Evolutionary conservation across 257 asterid genomes (phyloP).

Genomic region (Capsicum chinense): DNA sequence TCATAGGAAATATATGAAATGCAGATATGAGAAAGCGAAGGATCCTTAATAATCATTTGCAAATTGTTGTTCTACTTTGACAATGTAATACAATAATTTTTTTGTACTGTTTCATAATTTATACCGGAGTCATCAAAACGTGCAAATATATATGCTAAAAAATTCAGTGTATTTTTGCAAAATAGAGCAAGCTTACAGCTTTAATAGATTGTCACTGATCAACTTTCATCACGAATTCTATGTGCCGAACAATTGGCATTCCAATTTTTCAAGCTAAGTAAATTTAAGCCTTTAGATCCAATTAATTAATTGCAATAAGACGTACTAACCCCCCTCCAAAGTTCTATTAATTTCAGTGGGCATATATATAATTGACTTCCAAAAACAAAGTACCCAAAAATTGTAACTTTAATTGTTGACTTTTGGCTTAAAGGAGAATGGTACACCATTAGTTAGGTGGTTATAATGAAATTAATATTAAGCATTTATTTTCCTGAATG

Average conservation of each 20-base stretch:
- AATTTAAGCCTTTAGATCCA: neutral
- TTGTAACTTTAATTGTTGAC: conserved; percentile 13
- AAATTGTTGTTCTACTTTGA: neutral
- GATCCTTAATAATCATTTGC: neutral
- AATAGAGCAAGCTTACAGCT: neutral
- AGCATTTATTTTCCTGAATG: neutral
- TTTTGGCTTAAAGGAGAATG: conserved; percentile 11
- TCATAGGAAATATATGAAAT: neutral
- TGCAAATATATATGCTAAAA: neutral
- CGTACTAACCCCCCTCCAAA: neutral
- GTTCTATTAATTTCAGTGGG: neutral
- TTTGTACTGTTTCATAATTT: neutral
- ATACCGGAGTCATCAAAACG: neutral
- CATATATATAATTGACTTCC: neutral
- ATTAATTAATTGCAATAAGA: neutral
- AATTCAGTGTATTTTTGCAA: neutral
- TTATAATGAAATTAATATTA: neutral
- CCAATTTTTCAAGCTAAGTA: neutral
- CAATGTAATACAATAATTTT: neutral
- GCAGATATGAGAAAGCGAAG: neutral
- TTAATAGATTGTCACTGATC: neutral
- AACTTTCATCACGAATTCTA: neutral
- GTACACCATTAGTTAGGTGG: neutral
- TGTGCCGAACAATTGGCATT: too few relatives aligned
- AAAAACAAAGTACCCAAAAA: neutral